A percentile compares a stretch with the other conserved stretches of the same genome.
phyloP scores from a whole-genome alignment of 768 basidiomycete genomes.

The Lactarius psammicola region DNA sequence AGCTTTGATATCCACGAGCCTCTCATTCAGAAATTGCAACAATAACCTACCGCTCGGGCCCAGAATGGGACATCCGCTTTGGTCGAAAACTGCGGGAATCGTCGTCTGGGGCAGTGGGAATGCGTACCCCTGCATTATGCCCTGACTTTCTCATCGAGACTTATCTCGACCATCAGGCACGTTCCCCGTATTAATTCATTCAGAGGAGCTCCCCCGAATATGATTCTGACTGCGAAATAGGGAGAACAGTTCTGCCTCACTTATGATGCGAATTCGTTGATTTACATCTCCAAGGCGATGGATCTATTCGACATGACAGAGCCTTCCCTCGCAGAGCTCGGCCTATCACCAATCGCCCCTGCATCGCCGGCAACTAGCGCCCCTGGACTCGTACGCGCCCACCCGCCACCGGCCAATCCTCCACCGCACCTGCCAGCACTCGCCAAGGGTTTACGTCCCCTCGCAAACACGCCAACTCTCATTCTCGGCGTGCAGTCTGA shows the following conservation, averaged over 20 bases:
- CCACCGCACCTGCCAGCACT: conserved; percentile 75
- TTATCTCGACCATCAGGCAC: conserved; percentile 87
- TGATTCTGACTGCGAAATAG: conserved; percentile 38
- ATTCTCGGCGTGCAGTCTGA: conserved; percentile 96
- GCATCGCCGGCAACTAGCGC: conserved; percentile 29
- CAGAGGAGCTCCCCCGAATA: neutral
- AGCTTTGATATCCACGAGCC: neutral
- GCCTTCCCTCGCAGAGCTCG: conserved; percentile 67
- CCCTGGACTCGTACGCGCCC: conserved; percentile 51
- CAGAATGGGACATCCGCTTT: conserved; percentile 99
- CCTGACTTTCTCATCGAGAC: conserved; percentile 99
- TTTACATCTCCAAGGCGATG: conserved; percentile 99
- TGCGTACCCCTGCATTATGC: conserved; percentile 69
- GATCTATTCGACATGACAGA: conserved; percentile 95
- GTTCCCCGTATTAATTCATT: conserved; percentile 19
- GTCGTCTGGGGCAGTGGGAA: conserved; percentile 31
- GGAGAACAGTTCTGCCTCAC: conserved; percentile 97
- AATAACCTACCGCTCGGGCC: conserved; percentile 97
- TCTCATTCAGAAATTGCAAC: conserved; percentile 84
- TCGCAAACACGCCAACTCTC: conserved; percentile 74
- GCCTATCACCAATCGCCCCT: conserved; percentile 43
- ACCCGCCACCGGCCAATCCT: conserved; percentile 69
- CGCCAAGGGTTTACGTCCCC: conserved; percentile 71
- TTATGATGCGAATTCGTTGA: conserved; percentile 98
- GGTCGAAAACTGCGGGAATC: conserved; percentile 65